A percentile compares a stretch with the other conserved stretches of the same genome.
These are phyloP conservation scores for Phialophora verrucosa DNA, from an alignment of 2,329 filamentous ascomycete genomes.

Conservation along the genomic window DNA sequence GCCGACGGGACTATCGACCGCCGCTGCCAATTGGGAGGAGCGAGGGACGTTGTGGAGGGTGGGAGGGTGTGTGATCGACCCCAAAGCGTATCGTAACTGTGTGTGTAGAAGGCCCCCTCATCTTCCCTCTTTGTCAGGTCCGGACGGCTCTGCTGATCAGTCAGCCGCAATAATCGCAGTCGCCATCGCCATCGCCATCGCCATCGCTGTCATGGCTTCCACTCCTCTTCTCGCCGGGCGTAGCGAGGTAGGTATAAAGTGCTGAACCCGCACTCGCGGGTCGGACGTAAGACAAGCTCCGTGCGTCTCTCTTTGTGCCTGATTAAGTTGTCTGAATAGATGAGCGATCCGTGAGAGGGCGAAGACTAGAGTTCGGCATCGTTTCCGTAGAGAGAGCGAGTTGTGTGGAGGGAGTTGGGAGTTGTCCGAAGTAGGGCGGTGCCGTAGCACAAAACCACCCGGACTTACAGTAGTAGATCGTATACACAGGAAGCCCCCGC, in stretches of 20 bases:
- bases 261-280: neutral
- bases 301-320: neutral
- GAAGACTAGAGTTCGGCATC: neutral
- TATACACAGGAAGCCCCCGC: neutral
- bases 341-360: neutral
- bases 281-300: neutral
- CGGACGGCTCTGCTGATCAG: slow-evolving; percentile 1
- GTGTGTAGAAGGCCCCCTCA: neutral
- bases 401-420: neutral
- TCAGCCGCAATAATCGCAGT: slow-evolving; percentile 17
- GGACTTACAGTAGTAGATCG: neutral
- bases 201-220: neutral
- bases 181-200: neutral
- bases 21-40: slow-evolving; percentile 8
- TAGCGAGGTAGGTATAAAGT: slow-evolving; percentile 4
- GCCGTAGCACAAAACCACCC: neutral
- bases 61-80: neutral
- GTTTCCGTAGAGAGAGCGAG: neutral
- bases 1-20: neutral
- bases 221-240: neutral
- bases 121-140: slow-evolving; percentile 1
- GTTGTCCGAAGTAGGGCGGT: neutral
- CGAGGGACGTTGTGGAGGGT: neutral
- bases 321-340: neutral
- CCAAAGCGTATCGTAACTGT: neutral